phyloP scores from a whole-genome alignment of 345 rosid species.

The Melastoma malabathricum region DNA sequence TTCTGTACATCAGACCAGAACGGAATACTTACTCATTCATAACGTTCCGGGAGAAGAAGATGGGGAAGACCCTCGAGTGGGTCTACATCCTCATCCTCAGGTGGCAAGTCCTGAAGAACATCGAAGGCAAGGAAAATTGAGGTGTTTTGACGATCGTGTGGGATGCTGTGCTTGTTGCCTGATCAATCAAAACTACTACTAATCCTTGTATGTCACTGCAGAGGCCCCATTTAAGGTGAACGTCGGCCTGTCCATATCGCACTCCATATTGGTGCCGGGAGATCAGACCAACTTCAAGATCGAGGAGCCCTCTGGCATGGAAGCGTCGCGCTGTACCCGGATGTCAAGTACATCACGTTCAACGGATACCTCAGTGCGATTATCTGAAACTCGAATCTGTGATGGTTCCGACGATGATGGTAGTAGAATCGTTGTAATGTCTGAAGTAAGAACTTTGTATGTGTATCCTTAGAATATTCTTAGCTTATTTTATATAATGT shows the following conservation, averaged over 20 bases:
- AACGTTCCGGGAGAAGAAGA: conserved; percentile 24
- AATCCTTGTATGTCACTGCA: conserved; percentile 1
- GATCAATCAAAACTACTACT: background rate
- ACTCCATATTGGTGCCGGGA: conserved; percentile 14
- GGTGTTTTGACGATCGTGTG: too few species aligned
- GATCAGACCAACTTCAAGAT: conserved; percentile 15
- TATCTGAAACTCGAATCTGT: conserved; percentile 6
- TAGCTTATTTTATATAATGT: too few species aligned
- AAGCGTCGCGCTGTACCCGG: conserved; percentile 22
- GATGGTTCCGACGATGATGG: too few species aligned
- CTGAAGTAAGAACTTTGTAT: too few species aligned
- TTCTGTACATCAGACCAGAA: conserved; percentile 13
- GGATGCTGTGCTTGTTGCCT: too few species aligned
- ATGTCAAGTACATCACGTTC: conserved; percentile 26
- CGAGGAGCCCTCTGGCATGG: conserved; percentile 18
- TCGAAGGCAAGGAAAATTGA: conserved; percentile 11
- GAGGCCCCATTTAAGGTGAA: conserved; percentile 9
- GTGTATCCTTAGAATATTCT: too few species aligned
- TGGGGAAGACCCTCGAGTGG: conserved; percentile 17
- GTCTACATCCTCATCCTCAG: conserved; percentile 12
- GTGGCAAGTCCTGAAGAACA: conserved; percentile 19
- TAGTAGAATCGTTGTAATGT: too few species aligned
- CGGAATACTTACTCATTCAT: conserved; percentile 11
- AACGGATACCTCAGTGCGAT: conserved; percentile 25
- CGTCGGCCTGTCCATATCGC: conserved; percentile 5